Evolutionary conservation across 164 flowering plant species (phyloP), one percentile per base, ranked within the genome.

Genomic region (Annona squamosa): DNA sequence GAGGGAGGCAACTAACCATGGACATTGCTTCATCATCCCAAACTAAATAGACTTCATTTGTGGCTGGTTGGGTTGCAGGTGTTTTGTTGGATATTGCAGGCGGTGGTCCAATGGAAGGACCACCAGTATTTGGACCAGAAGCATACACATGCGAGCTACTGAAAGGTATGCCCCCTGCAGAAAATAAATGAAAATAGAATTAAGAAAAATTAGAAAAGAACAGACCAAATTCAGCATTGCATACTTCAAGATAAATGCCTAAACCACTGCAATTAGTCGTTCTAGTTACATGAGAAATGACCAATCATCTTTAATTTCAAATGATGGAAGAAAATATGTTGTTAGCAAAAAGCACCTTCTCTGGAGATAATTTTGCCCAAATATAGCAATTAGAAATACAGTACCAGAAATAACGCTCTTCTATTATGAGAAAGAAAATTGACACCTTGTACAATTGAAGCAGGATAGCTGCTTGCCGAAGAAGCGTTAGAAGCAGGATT

Each of bases 21-120:
- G 99, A 93, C 98, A 96, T 89, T 43, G 98, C 95, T 74, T 96
- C 99, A 73, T 96, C 99, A 82, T 96, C 99, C 98, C 99, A 96
- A 41, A 93, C 95, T 71, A 96, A 80, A 81, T 95, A 95, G 77
- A 95, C 99, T 81, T 91, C 99, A 81, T 89, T 91, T 18, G 83
- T 75, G 37, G 89, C 83, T 70, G 92, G 88, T 76, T 87, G 94
- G 42, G 81, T 66, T 63, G 85, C 84, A 67, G 93, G 95, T 72
- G 87, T 89, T 84, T 92, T 92, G 75, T 93, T 93, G 71, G 99
- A 84, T 79, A 93, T 92, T 42, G 92, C 95, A 71, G 98, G 97
- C 61, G 98, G 98, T 6, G 98, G 97, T 6, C 99, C 97, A 69
- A 90, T 90, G 12, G 98, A 90, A 76, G 99, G 97, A 67, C 97